phyloP scores from a whole-genome alignment of 2,329 filamentous ascomycete genomes.

The Venturia nashicola region DNA sequence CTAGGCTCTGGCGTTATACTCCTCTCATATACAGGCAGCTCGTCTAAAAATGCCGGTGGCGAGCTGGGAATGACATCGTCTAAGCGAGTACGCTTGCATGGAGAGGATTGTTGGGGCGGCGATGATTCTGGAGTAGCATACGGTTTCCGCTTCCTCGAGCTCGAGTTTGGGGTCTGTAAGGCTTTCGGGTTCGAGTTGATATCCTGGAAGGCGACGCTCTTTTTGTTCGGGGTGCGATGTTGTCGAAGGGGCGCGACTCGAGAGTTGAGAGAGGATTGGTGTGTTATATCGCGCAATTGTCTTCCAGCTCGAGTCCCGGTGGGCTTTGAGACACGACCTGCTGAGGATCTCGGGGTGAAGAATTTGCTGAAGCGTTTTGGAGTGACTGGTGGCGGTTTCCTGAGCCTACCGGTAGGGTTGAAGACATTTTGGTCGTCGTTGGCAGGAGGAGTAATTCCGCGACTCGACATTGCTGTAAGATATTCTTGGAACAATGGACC shows the following conservation, averaged over 20 bases:
- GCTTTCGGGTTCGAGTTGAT: conserved; percentile 14
- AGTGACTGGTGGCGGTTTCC: conserved; percentile 36
- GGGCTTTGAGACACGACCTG: conserved; percentile 14
- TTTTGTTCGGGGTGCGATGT: conserved; percentile 16
- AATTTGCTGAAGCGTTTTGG: conserved; percentile 39
- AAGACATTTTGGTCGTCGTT: background rate
- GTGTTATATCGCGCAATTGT: conserved; percentile 37
- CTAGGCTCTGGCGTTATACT: conserved; percentile 4
- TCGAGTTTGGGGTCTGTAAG: conserved; percentile 20
- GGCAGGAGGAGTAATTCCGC: background rate
- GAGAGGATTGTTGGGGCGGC: conserved; percentile 26
- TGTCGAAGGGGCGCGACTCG: background rate
- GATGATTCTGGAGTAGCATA: conserved; percentile 29
- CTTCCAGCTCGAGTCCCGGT: conserved; percentile 26
- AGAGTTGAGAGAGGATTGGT: conserved; percentile 30
- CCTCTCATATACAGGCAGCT: background rate
- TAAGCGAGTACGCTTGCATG: conserved; percentile 15
- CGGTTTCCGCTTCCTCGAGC: conserved; percentile 22
- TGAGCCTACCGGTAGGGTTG: conserved; percentile 22
- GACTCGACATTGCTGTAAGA: background rate
- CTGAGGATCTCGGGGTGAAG: conserved; percentile 30
- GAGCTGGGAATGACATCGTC: conserved; percentile 7
- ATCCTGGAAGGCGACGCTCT: conserved; percentile 27
- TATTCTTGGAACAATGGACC: background rate
- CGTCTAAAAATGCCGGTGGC: conserved; percentile 4